phyloP scores from a whole-genome alignment of 805 yeast genomes.

The Zygoascus flipseniorum region DNA sequence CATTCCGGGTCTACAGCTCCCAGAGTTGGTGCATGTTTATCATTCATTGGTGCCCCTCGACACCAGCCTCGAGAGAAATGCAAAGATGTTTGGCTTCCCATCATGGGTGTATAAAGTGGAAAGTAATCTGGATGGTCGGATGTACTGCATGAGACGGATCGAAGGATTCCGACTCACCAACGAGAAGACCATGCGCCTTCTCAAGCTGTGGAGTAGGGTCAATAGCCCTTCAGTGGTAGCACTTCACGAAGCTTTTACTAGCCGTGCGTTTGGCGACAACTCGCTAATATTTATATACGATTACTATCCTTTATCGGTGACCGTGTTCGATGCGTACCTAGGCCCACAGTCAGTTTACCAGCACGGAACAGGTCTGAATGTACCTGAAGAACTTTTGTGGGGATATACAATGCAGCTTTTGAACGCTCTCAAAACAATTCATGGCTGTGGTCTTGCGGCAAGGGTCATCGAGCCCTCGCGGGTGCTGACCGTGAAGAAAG shows the following conservation, averaged over 20 bases:
- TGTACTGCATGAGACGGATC: conserved; percentile 68
- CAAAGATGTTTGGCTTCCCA: conserved; percentile 42
- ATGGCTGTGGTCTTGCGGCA: conserved; percentile 54
- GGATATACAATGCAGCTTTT: conserved; percentile 64
- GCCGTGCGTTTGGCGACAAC: conserved; percentile 74
- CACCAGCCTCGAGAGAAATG: conserved; percentile 32
- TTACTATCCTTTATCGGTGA: conserved; percentile 68
- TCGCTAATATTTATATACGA: conserved; percentile 76
- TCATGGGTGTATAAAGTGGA: conserved; percentile 70
- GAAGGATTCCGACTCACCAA: conserved; percentile 48
- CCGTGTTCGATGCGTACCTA: conserved; percentile 63
- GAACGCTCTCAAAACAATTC: conserved; percentile 59
- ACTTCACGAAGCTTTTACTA: conserved; percentile 75
- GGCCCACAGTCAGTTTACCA: conserved; percentile 30
- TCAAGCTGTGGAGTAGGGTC: conserved; percentile 57
- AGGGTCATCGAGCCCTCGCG: conserved; percentile 57
- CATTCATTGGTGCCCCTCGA: conserved; percentile 84
- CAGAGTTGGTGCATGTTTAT: conserved; percentile 72
- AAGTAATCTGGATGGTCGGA: conserved; percentile 67
- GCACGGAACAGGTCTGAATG: conserved; percentile 39
- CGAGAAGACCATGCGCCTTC: conserved; percentile 50
- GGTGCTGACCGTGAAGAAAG: conserved; percentile 62
- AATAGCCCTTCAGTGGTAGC: conserved; percentile 46
- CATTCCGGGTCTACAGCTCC: conserved; percentile 49
- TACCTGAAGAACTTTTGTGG: conserved; percentile 58